These are phyloP conservation scores for Cunninghamia lanceolata DNA, from an alignment of 75 land plant species.

Conservation along the genomic window DNA sequence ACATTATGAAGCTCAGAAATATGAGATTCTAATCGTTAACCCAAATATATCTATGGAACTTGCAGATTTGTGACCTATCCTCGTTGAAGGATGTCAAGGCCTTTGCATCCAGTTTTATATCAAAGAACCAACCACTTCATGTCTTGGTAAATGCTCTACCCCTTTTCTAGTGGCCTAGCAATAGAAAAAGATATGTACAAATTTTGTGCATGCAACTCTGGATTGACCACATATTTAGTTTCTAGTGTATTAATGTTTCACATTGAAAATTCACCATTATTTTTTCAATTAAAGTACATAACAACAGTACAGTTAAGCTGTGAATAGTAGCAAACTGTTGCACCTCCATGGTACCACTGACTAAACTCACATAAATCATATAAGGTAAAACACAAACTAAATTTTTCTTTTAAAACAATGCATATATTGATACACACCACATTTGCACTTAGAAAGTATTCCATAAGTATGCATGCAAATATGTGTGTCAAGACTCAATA, in stretches of 20 bases:
- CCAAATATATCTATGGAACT: background rate
- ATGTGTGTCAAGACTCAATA: too few relatives aligned
- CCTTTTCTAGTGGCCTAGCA: background rate
- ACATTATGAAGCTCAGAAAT: background rate
- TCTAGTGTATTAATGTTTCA: background rate
- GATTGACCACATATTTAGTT: background rate
- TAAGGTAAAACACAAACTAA: too few relatives aligned
- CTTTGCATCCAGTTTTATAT: slow-evolving; percentile 54
- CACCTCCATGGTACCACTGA: too few relatives aligned
- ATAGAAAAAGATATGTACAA: background rate
- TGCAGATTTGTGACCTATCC: slow-evolving; percentile 95
- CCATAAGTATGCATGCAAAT: too few relatives aligned
- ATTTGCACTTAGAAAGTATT: too few relatives aligned
- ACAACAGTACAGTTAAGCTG: background rate
- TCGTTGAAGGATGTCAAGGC: slow-evolving; percentile 73
- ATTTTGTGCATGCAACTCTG: background rate
- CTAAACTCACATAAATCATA: too few relatives aligned
- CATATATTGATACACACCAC: too few relatives aligned
- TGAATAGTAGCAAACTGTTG: background rate
- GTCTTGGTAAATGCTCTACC: slow-evolving; percentile 56
- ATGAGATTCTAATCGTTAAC: background rate
- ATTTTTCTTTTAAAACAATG: too few relatives aligned
- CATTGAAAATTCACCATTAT: background rate
- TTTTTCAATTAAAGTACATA: background rate
- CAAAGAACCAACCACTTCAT: slow-evolving; percentile 64